Percentiles rank a stretch among this genome's conserved stretches.
Evolutionary conservation across 129 eudicot genomes (phyloP).

Genomic region (Pulicaria dysenterica): DNA sequence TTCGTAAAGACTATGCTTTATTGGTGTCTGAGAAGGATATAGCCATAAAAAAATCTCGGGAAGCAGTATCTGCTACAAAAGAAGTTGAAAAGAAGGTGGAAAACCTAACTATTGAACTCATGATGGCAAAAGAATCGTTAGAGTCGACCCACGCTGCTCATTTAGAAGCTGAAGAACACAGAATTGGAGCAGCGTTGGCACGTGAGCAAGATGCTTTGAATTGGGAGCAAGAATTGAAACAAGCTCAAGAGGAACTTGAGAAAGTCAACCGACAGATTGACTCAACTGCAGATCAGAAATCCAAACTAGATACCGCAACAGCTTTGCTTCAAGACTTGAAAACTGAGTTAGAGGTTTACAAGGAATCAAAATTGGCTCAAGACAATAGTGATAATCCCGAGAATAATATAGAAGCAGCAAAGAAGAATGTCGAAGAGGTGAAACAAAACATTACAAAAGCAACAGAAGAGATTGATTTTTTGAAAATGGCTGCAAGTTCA

Average conservation of each 20-base stretch:
- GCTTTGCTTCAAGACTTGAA: slow-evolving; percentile 63
- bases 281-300: slow-evolving; percentile 54
- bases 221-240: slow-evolving; percentile 80
- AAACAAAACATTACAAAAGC: slow-evolving; percentile 66
- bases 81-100: slow-evolving; percentile 84
- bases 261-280: slow-evolving; percentile 48
- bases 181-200: slow-evolving; percentile 78
- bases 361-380: slow-evolving; percentile 62
- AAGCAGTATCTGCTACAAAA: slow-evolving; percentile 59
- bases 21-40: slow-evolving; percentile 62
- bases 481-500: slow-evolving; percentile 74
- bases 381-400: slow-evolving; percentile 37
- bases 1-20: slow-evolving; percentile 53
- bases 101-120: slow-evolving; percentile 77
- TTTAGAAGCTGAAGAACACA: slow-evolving; percentile 90
- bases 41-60: slow-evolving; percentile 65
- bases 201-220: slow-evolving; percentile 67
- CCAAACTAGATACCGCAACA: slow-evolving; percentile 63
- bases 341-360: slow-evolving; percentile 72
- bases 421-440: slow-evolving; percentile 77
- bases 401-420: slow-evolving; percentile 51
- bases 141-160: slow-evolving; percentile 93
- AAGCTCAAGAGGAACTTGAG: slow-evolving; percentile 72
- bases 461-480: slow-evolving; percentile 54
- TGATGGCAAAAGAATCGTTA: slow-evolving; percentile 72